phyloP scores from a whole-genome alignment of 2,329 filamentous ascomycete species.

The Fusarium luffae region DNA sequence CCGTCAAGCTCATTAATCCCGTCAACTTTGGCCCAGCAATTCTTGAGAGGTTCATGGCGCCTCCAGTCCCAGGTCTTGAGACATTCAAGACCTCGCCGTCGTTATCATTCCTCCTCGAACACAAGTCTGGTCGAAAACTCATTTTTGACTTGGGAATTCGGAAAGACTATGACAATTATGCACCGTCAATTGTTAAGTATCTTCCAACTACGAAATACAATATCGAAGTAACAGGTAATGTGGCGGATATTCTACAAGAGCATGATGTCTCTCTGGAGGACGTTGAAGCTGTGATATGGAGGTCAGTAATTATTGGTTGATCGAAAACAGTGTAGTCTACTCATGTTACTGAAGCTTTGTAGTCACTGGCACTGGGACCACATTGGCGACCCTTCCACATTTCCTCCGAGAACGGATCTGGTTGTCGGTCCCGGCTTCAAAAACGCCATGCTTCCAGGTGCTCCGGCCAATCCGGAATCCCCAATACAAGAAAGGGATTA shows the following conservation, averaged over 20 bases:
- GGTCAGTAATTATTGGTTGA: conserved; percentile 5
- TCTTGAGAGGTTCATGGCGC: conserved; percentile 53
- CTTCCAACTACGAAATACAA: conserved; percentile 45
- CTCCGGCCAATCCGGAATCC: conserved; percentile 53
- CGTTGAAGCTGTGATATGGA: conserved; percentile 41
- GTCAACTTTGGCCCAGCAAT: conserved; percentile 55
- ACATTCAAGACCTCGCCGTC: conserved; percentile 47
- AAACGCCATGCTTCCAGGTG: conserved; percentile 58
- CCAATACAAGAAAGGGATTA: conserved; percentile 52
- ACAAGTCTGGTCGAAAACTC: conserved; percentile 45
- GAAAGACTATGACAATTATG: conserved; percentile 46
- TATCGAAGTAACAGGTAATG: conserved; percentile 42
- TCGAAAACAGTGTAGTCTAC: fast-evolving
- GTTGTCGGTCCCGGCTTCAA: conserved; percentile 66
- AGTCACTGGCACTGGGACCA: conserved; percentile 65
- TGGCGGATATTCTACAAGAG: conserved; percentile 36
- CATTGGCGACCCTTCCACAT: conserved; percentile 60
- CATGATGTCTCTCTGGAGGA: conserved; percentile 10
- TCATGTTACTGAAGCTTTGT: background rate
- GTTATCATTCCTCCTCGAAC: conserved; percentile 47
- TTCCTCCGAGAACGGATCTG: conserved; percentile 58
- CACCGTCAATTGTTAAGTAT: conserved; percentile 42
- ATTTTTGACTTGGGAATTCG: conserved; percentile 49
- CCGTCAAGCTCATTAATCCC: conserved; percentile 52
- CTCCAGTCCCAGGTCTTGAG: conserved; percentile 50